Evolutionary conservation across 345 rosid genomes (phyloP).

Genomic region (Salix suchowensis): DNA sequence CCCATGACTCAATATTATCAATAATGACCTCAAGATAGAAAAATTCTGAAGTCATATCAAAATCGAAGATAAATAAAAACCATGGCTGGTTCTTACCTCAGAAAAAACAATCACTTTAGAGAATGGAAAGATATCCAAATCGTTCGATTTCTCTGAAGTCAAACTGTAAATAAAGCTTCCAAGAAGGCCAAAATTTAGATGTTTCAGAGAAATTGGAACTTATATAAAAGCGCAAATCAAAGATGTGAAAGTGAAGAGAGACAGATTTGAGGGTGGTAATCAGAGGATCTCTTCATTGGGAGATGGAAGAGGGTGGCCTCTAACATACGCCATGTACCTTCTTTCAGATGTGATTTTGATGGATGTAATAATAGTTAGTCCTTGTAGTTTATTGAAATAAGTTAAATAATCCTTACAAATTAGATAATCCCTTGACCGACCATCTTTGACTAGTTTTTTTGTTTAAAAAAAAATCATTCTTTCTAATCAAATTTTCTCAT

Average conservation of each 20-base stretch:
- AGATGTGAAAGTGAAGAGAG: not conserved
- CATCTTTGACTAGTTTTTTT: too few species aligned
- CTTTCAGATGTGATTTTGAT: not conserved
- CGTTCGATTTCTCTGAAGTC: not conserved
- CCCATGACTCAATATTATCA: not conserved
- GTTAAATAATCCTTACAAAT: too few species aligned
- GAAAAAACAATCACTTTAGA: not conserved
- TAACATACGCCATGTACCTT: not conserved
- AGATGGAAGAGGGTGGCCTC: not conserved
- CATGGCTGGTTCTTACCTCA: slow-evolving; percentile 11
- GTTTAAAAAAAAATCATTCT: too few species aligned
- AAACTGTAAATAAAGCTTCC: not conserved
- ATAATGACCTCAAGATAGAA: not conserved
- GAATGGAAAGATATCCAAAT: not conserved
- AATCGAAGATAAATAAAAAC: not conserved
- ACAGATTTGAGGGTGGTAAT: not conserved
- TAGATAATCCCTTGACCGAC: too few species aligned
- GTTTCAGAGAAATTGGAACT: not conserved
- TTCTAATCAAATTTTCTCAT: too few species aligned
- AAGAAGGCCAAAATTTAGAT: not conserved
- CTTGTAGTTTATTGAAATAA: too few species aligned
- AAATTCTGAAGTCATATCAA: not conserved
- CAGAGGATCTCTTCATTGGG: not conserved
- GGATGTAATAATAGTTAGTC: too few species aligned
- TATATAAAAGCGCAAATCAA: not conserved